Conservation (phyloP, 805 yeast species). For the Kurtzmaniella fragi region DNA sequence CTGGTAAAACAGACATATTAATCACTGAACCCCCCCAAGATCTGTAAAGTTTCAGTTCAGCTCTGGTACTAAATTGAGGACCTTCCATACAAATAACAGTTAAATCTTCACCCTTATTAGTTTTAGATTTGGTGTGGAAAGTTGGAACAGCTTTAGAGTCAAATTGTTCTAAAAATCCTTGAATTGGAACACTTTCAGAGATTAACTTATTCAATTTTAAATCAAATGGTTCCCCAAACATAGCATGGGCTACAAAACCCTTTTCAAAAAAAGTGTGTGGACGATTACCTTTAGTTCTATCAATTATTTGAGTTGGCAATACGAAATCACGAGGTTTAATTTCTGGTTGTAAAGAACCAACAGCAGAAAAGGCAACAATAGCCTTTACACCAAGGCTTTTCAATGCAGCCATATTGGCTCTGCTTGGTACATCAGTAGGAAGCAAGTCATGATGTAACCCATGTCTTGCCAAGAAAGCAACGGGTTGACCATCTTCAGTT, state of each 20-base stretch:
- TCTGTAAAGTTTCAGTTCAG: slow-evolving; percentile 83
- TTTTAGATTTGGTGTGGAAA: slow-evolving; percentile 57
- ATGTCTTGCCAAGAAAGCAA: slow-evolving; percentile 94
- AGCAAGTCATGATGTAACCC: slow-evolving; percentile 85
- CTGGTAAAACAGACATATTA: slow-evolving; percentile 97
- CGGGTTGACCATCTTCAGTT: slow-evolving; percentile 70
- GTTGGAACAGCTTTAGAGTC: slow-evolving; percentile 37
- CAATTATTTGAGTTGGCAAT: slow-evolving; percentile 93
- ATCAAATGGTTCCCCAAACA: slow-evolving; percentile 96
- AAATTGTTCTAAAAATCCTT: slow-evolving; percentile 51
- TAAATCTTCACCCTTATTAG: slow-evolving; percentile 64
- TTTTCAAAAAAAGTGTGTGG: slow-evolving; percentile 83
- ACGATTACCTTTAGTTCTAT: slow-evolving; percentile 93
- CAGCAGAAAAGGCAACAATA: slow-evolving; percentile 90
- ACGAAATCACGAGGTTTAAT: slow-evolving; percentile 95
- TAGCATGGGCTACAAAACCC: slow-evolving; percentile 96
- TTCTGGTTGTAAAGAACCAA: slow-evolving; percentile 86
- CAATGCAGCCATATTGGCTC: slow-evolving; percentile 95
- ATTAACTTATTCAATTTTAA: slow-evolving; percentile 62
- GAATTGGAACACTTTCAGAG: slow-evolving; percentile 39
- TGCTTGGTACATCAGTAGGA: slow-evolving; percentile 88
- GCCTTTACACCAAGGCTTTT: slow-evolving; percentile 83
- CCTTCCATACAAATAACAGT: slow-evolving; percentile 98
- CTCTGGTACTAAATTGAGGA: slow-evolving; percentile 95
- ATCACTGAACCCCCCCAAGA: slow-evolving; percentile 92